Evolutionary conservation across 805 yeast genomes (phyloP), one percentile per base, ranked within the genome.

Genomic region (Kuraishia floccosa): DNA sequence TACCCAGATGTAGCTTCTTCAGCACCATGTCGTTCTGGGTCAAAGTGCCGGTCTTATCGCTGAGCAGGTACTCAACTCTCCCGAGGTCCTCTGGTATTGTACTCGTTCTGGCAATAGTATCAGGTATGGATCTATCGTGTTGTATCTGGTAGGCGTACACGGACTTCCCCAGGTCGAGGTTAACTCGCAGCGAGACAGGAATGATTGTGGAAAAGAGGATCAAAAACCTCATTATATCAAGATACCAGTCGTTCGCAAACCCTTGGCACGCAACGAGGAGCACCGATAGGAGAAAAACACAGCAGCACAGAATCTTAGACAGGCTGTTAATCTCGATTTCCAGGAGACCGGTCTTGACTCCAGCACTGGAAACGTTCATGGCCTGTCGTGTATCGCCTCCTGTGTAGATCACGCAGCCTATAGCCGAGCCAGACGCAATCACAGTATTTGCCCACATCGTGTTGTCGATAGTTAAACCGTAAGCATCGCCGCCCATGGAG

Each of bases 401-500:
- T 0, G 97, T 89, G 52, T 86, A 91, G 2, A 86, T 64, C 11
- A 91, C 73, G 43, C 89, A 76, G 2, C 94, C 98, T 29, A 87
- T 62, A 6, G 93, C 91, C 3, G 84, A 71, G 10, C 96, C 97
- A 0, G 95, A 82, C 0, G 98, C 97, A 11, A 93, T 62, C 1
- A 93, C 96, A 0, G 99, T 91, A 50, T 91, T 91, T 10, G 97
- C 96, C 99, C 99, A 91, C 50, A 93, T 54, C 0, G 98, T 85
- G 47, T 89, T 87, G 52, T 91, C 99, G 7, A 91, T 75, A 3
- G 79, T 65, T 10, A 91, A 58, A 4, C 91, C 82, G 15, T 68
- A 59, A 2, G 76, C 63, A 17, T 71, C 65, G 25, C 68, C 69
- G 31, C 73, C 76, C 36, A 66, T 63, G 2, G 73, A 60, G 15